Conservation (phyloP, 192 early-diverging fungal genomes). For the Umbelopsis isabellina region DNA sequence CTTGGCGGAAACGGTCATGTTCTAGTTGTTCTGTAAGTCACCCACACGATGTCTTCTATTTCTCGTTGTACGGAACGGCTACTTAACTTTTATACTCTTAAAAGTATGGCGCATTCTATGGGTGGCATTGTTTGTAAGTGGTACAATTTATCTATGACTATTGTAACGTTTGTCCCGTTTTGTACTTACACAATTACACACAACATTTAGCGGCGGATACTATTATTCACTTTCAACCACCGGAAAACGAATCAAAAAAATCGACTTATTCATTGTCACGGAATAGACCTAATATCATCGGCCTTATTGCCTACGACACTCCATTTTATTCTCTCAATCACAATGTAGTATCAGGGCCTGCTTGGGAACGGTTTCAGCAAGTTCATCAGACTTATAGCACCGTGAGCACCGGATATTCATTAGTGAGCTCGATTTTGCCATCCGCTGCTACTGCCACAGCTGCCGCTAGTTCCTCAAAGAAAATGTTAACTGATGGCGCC, state of each 20-base stretch:
- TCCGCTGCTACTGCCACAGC: background rate
- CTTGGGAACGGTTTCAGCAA: slow-evolving; percentile 39
- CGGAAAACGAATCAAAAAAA: background rate
- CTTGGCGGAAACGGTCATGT: slow-evolving; percentile 22
- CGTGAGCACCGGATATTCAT: slow-evolving; percentile 6
- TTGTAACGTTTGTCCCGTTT: too few species aligned
- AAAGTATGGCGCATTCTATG: slow-evolving; percentile 54
- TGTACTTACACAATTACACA: background rate
- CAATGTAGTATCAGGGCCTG: slow-evolving; percentile 41
- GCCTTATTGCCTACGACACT: slow-evolving; percentile 59
- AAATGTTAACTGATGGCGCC: slow-evolving; percentile 1
- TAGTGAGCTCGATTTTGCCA: slow-evolving; percentile 4
- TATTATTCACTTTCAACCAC: slow-evolving; percentile 39
- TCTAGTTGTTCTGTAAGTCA: slow-evolving; percentile 27
- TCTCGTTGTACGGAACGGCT: background rate
- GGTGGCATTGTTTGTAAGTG: slow-evolving; percentile 64
- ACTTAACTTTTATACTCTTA: slow-evolving; percentile 36
- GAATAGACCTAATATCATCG: slow-evolving; percentile 41
- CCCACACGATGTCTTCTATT: background rate
- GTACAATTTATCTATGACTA: too few species aligned
- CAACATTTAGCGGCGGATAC: slow-evolving; percentile 50
- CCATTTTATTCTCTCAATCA: slow-evolving; percentile 57
- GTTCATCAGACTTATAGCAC: slow-evolving; percentile 25
- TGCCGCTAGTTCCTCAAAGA: slow-evolving; percentile 9
- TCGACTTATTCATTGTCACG: slow-evolving; percentile 2